phyloP scores from a whole-genome alignment of 305 asterid species.

The Stenogyne calaminthoides region DNA sequence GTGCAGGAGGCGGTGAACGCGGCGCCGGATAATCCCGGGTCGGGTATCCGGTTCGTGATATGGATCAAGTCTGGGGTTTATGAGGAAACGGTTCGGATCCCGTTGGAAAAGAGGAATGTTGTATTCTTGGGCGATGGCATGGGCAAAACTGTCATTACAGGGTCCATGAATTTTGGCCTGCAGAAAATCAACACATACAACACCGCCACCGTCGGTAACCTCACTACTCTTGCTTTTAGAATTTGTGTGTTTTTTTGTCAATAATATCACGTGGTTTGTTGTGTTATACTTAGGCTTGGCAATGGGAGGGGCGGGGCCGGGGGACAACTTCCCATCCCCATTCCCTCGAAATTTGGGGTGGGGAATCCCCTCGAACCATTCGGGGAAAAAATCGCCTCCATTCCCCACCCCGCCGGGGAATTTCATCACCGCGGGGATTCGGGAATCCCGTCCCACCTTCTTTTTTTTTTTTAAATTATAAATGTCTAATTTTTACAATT shows the following conservation, averaged over 20 bases:
- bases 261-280: neutral
- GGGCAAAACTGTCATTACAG: constrained; percentile 84
- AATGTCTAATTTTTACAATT: too few species aligned
- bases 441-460: too few species aligned
- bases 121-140: constrained; percentile 81
- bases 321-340: too few species aligned
- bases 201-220: constrained; percentile 76
- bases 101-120: constrained; percentile 66
- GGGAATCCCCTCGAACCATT: too few species aligned
- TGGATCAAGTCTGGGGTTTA: constrained; percentile 63
- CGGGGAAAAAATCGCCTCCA: too few species aligned
- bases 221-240: too few species aligned
- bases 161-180: constrained; percentile 57
- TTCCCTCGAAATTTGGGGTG: too few species aligned
- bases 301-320: too few species aligned
- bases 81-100: constrained; percentile 69
- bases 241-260: neutral
- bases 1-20: constrained; percentile 69
- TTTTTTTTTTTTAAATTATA: too few species aligned
- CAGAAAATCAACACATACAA: constrained; percentile 51
- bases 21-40: constrained; percentile 38
- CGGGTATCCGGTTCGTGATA: constrained; percentile 51
- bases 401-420: too few species aligned
- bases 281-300: too few species aligned
- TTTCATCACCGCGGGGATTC: too few species aligned